These are phyloP conservation scores for Stromatinia cepivora DNA, from an alignment of 2,329 filamentous ascomycete genomes.

Conservation along the genomic window DNA sequence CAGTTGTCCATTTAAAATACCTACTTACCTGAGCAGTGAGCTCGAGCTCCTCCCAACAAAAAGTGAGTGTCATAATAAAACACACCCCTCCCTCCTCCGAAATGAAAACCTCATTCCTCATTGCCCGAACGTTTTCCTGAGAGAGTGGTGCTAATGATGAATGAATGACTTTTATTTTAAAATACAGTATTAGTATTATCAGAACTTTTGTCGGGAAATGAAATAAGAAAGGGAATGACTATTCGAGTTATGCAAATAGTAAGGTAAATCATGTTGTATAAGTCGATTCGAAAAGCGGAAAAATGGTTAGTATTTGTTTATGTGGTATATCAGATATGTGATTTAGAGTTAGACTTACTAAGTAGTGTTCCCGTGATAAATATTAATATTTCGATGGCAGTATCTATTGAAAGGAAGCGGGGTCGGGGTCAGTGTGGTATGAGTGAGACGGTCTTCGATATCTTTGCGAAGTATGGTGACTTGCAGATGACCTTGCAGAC, in stretches of 20 bases:
- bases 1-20: too few species aligned
- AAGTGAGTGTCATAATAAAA: too few species aligned
- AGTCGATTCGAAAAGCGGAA: too few species aligned
- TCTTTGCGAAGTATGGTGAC: neutral
- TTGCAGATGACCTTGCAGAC: neutral
- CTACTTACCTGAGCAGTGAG: too few species aligned
- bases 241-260: neutral
- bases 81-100: too few species aligned
- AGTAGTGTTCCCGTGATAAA: too few species aligned
- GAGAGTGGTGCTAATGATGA: neutral
- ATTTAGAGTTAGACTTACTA: too few species aligned
- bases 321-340: too few species aligned
- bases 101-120: neutral
- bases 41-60: too few species aligned
- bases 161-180: neutral
- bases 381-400: too few species aligned
- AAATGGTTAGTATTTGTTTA: too few species aligned
- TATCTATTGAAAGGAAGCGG: neutral
- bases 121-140: neutral
- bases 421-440: neutral
- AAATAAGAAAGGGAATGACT: neutral
- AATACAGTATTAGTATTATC: neutral
- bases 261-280: neutral
- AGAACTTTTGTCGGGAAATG: neutral
- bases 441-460: rapidly evolving